These are phyloP conservation scores for Camelina neglecta DNA, from an alignment of 345 rosid genomes.

Conservation along the genomic window DNA sequence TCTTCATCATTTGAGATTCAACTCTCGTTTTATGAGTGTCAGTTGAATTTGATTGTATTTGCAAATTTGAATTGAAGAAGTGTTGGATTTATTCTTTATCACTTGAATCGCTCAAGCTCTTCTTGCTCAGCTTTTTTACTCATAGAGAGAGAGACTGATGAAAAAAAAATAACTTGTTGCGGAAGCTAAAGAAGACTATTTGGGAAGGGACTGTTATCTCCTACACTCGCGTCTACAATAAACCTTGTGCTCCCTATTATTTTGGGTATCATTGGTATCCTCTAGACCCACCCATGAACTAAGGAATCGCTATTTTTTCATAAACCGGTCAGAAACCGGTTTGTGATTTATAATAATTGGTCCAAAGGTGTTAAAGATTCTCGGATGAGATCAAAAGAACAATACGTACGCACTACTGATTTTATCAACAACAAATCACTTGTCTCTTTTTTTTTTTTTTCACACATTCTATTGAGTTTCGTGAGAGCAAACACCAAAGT, in stretches of 20 bases:
- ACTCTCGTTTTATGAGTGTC: no score
- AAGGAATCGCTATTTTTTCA: no score
- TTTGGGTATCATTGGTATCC: no score
- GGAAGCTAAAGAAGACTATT: conserved; percentile 29
- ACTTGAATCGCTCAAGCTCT: neutral
- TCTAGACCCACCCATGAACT: no score
- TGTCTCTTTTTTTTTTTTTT: neutral
- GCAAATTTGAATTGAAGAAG: no score
- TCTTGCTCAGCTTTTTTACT: conserved; percentile 1
- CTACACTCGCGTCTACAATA: conserved; percentile 22
- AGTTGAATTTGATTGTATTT: no score
- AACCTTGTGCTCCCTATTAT: neutral
- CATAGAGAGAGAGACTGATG: neutral
- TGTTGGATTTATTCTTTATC: no score
- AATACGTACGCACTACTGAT: conserved; percentile 1
- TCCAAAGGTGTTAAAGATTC: conserved; percentile 4
- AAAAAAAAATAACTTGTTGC: conserved; percentile 16
- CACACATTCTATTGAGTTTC: conserved; percentile 20
- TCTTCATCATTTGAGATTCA: no score
- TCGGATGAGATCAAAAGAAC: conserved; percentile 22
- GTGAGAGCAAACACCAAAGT: conserved; percentile 15
- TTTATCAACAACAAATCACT: conserved; percentile 25
- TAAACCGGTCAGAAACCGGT: neutral
- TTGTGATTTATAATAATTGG: neutral
- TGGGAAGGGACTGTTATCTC: conserved; percentile 8